Base-by-base conservation (phyloP, 164 flowering plant species). In the Magnolia changhungtana region DNA sequence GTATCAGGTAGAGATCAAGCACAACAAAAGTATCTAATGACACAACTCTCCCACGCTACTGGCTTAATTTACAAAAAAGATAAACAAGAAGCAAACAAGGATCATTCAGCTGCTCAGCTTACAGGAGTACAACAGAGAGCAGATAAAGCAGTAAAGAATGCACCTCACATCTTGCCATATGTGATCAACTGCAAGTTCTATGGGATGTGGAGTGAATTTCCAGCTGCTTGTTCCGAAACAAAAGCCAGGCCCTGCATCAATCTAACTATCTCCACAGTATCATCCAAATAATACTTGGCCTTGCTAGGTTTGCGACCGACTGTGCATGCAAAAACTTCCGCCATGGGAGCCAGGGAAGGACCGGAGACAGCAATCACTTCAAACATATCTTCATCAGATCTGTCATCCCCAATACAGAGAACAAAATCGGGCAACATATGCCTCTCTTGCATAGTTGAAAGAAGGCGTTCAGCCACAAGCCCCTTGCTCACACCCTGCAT, bases 401-500 rank as follows among this genome's bases (percentile, higher is more conserved):
- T 82, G 66, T 91, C 96, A 69, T 91, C 96, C 23, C 96, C 96
- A n/a, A 91, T 85, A 80, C 96, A 91, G 50, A 91, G 83, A 68
- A 91, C 89, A 74, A 91, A 91, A 81, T 91, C 93, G 0, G 92
- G 90, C 4, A 75, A 71, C 84, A 81, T 80, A 55, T 71, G 87
- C 55, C 76, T 82, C 71, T 85, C 87, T 77, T 79, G 83, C 93
- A 91, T 87, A 10, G 81, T 79, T 27, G 86, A 74, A 23, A 90
- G 87, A 45, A 90, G 78, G 20, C 88, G 85, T 76, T 87, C 85
- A 1, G 89, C 92, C 52, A 91, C 89, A 59, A 89, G 78, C 8
- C 96, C 96, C 82, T 91, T 91, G 90, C 83, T 90, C 20, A 91
- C 96, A 59, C 96, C 96, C 96, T 91, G 88, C 80, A 84, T 49